Evolutionary conservation across 345 rosid genomes (phyloP).

Genomic region (Trapa bicornis): DNA sequence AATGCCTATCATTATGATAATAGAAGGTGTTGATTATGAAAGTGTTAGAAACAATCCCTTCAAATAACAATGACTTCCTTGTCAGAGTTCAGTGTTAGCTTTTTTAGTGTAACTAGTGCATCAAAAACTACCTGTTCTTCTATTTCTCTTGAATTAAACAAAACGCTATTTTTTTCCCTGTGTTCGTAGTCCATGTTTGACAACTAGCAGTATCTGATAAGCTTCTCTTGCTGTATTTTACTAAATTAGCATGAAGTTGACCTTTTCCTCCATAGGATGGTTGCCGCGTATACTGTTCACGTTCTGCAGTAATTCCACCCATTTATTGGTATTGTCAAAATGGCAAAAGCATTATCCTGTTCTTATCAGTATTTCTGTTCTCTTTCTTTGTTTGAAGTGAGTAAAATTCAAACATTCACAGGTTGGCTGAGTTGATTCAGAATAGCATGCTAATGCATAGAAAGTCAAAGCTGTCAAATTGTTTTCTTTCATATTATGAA

Average conservation of each 20-base stretch:
- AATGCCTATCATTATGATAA: neutral
- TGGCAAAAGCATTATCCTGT: conserved; percentile 10
- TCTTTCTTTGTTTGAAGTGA: conserved; percentile 1
- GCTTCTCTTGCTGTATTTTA: neutral
- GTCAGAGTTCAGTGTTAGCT: neutral
- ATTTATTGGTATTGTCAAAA: neutral
- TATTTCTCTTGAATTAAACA: neutral
- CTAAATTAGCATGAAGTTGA: neutral
- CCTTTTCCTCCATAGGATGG: neutral
- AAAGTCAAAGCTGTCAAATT: neutral
- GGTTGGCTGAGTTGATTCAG: neutral
- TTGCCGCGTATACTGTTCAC: conserved; percentile 1
- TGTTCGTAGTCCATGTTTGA: neutral
- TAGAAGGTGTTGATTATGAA: neutral
- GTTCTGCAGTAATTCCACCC: conserved; percentile 4
- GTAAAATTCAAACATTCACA: conserved; percentile 1
- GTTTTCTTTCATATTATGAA: neutral
- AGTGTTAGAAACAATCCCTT: neutral
- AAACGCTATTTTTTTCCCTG: too few species aligned
- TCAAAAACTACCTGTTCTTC: neutral
- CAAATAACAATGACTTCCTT: neutral
- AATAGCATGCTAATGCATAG: conserved; percentile 2
- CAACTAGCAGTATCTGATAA: neutral
- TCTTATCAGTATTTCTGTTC: conserved; percentile 1
- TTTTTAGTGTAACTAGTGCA: neutral